Evolutionary conservation across 2,329 filamentous ascomycete species (phyloP).

Genomic region (Raffaelea albimanens): DNA sequence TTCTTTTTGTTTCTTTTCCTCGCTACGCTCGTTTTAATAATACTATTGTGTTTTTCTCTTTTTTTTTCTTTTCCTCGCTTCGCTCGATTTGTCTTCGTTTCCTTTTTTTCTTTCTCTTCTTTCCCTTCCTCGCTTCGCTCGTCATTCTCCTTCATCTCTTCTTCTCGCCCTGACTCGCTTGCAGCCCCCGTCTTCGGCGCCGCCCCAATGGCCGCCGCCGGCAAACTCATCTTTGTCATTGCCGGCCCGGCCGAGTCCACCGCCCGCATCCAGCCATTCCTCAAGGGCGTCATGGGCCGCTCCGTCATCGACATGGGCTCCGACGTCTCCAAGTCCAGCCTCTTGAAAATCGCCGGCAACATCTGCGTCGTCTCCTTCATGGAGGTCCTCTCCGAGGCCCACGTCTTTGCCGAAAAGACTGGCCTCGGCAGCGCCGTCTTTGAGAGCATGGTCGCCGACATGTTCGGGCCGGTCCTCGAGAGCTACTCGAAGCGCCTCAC

Average conservation of each 20-base stretch:
- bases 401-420: slow-evolving; percentile 6
- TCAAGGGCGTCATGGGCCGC: slow-evolving; percentile 4
- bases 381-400: slow-evolving; percentile 5
- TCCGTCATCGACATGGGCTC: slow-evolving; percentile 4
- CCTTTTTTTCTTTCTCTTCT: too few relatives aligned
- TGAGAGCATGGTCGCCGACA: slow-evolving; percentile 3
- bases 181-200: slow-evolving; percentile 5
- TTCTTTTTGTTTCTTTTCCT: too few relatives aligned
- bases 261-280: not conserved
- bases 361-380: slow-evolving; percentile 6
- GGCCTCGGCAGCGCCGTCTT: slow-evolving; percentile 1
- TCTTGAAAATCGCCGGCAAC: slow-evolving; percentile 7
- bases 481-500: slow-evolving; percentile 7
- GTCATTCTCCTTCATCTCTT: too few relatives aligned
- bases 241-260: slow-evolving; percentile 1
- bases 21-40: too few relatives aligned
- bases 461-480: slow-evolving; percentile 7
- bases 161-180: too few relatives aligned
- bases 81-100: too few relatives aligned
- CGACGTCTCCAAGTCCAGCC: slow-evolving; percentile 1
- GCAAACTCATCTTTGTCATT: slow-evolving; percentile 5
- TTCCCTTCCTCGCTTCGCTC: slow-evolving; percentile 22
- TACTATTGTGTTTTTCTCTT: not conserved
- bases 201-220: slow-evolving; percentile 3
- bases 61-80: too few relatives aligned